Conservation (phyloP, 78 protist species). For the Speleostelium caveatum region DNA sequence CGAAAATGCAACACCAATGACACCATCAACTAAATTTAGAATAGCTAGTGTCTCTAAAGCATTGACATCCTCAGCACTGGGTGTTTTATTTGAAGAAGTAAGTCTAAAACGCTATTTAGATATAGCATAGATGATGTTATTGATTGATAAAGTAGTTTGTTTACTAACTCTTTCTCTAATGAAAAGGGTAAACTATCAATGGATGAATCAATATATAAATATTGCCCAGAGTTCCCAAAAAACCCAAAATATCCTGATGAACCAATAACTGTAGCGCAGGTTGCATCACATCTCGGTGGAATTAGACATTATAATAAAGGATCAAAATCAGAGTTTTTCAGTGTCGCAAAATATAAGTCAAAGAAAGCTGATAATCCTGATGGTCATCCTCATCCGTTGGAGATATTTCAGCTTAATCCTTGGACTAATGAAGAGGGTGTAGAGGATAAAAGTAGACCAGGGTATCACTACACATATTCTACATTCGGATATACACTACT, state of each 20-base stretch:
- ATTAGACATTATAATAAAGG: constrained; percentile 54
- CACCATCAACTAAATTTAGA: constrained; percentile 30
- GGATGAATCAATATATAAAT: constrained; percentile 7
- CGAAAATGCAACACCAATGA: constrained; percentile 43
- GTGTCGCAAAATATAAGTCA: constrained; percentile 33
- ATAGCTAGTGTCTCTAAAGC: constrained; percentile 58
- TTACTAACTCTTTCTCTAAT: background rate
- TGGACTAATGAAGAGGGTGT: constrained; percentile 19
- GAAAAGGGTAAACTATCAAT: constrained; percentile 11
- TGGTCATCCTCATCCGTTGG: constrained; percentile 4
- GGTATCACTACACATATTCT: constrained; percentile 21
- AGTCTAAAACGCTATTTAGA: too few species aligned
- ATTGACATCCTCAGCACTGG: constrained; percentile 26
- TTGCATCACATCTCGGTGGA: constrained; percentile 71
- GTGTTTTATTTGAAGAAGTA: constrained; percentile 33
- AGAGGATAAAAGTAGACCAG: constrained; percentile 34
- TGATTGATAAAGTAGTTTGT: background rate
- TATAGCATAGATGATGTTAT: background rate
- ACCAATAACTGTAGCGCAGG: constrained; percentile 3
- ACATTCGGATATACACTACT: constrained; percentile 58
- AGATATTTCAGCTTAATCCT: constrained; percentile 20
- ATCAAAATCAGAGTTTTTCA: constrained; percentile 8
- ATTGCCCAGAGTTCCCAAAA: constrained; percentile 19
- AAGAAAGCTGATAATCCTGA: background rate
- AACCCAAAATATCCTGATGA: constrained; percentile 47